Conservation (phyloP, 208 protist species). For the Wallacemonas rigidus region DNA sequence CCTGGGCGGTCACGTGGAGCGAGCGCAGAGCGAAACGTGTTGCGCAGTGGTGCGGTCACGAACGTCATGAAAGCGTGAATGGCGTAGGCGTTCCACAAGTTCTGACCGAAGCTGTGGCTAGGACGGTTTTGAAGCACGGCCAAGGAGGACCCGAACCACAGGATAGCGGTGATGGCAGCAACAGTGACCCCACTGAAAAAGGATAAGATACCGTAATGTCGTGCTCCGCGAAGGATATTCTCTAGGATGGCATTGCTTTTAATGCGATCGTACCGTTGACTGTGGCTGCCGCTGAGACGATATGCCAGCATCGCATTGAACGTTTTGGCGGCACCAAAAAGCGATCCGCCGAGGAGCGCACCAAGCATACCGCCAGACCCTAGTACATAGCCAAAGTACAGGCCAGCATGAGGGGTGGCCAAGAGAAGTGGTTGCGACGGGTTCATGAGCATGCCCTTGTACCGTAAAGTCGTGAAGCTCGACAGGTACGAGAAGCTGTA, state of each 20-base stretch:
- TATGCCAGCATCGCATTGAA: constrained; percentile 65
- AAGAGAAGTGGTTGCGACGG: constrained; percentile 82
- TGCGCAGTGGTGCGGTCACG: constrained; percentile 76
- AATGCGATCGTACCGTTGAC: constrained; percentile 31
- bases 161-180: constrained; percentile 49
- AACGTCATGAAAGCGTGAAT: constrained; percentile 85
- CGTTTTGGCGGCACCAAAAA: constrained; percentile 64
- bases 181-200: constrained; percentile 74
- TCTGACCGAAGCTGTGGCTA: constrained; percentile 44
- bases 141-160: constrained; percentile 79
- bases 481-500: constrained; percentile 28
- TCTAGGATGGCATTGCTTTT: constrained; percentile 62
- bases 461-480: constrained; percentile 61
- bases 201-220: constrained; percentile 73
- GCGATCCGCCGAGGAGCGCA: constrained; percentile 54
- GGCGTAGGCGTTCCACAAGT: constrained; percentile 71
- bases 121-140: constrained; percentile 55
- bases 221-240: constrained; percentile 50
- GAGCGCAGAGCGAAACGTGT: constrained; percentile 77
- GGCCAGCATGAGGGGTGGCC: constrained; percentile 52
- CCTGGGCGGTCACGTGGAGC: constrained; percentile 67
- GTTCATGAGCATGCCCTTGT: constrained; percentile 78
- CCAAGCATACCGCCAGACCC: constrained; percentile 51
- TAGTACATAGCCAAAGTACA: constrained; percentile 81
- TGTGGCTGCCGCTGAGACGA: constrained; percentile 58